Conservation (phyloP, 768 basidiomycete genomes). For the Amanita thiersii region DNA sequence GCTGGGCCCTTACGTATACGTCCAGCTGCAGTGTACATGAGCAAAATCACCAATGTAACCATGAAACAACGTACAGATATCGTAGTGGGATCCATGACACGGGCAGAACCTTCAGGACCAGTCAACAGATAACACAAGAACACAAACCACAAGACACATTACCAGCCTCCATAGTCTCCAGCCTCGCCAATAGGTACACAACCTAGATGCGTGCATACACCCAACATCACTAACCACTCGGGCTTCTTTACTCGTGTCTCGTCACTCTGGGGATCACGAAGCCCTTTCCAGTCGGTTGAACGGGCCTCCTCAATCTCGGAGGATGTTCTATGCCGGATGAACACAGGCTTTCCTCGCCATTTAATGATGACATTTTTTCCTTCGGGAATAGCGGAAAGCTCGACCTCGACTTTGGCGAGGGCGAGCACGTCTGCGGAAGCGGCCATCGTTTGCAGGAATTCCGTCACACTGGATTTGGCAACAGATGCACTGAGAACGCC, state of each 20-base stretch:
- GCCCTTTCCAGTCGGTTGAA: conserved; percentile 68
- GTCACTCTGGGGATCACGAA: conserved; percentile 91
- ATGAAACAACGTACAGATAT: conserved; percentile 62
- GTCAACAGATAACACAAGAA: not conserved
- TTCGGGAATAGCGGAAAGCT: conserved; percentile 84
- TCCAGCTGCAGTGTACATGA: conserved; percentile 50
- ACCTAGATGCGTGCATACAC: conserved; percentile 95
- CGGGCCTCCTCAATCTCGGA: conserved; percentile 93
- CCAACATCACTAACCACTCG: conserved; percentile 92
- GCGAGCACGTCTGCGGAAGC: conserved; percentile 98
- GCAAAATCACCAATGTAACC: conserved; percentile 2
- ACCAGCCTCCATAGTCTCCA: conserved; percentile 98
- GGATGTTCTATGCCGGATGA: conserved; percentile 92
- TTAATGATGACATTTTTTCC: conserved; percentile 97
- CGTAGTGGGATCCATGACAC: conserved; percentile 98
- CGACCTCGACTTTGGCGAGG: conserved; percentile 95
- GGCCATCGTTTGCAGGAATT: conserved; percentile 93
- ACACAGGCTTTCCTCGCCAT: conserved; percentile 99
- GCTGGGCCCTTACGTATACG: conserved; percentile 95
- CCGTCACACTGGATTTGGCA: conserved; percentile 89
- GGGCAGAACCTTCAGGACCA: conserved; percentile 87
- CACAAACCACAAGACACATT: too few species aligned
- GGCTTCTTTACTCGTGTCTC: conserved; percentile 86
- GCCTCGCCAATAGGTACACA: conserved; percentile 98
- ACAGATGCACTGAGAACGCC: conserved; percentile 92